phyloP scores from a whole-genome alignment of 768 basidiomycete genomes.

The Epithele typhae region DNA sequence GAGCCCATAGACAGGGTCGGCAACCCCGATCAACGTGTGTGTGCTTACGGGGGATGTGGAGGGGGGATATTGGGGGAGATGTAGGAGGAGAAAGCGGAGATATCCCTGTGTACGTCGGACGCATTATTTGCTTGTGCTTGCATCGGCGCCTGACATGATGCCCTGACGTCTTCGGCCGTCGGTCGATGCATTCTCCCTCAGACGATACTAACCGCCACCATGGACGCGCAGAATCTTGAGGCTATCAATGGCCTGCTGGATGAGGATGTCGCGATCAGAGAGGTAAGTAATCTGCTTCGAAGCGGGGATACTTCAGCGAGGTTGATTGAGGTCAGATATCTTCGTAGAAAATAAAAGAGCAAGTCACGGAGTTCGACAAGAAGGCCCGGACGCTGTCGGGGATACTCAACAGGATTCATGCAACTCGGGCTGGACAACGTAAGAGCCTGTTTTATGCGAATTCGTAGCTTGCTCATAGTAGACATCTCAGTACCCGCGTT shows the following conservation, averaged over 20 bases:
- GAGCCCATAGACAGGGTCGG: no score
- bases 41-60: no score
- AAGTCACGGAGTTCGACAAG: constrained; percentile 71
- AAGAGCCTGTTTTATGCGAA: no score
- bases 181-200: no score
- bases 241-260: constrained; percentile 58
- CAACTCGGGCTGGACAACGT: constrained; percentile 61
- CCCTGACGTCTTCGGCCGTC: no score
- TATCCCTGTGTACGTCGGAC: no score
- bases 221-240: constrained; percentile 56
- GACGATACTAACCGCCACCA: no score
- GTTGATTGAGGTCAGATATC: background rate
- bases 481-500: constrained; percentile 50
- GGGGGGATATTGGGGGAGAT: no score
- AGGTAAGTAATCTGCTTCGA: constrained; percentile 39
- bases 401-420: constrained; percentile 76
- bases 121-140: constrained; percentile 11
- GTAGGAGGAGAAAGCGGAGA: no score
- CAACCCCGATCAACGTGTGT: no score
- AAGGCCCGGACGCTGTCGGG: constrained; percentile 69
- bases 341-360: constrained; percentile 73
- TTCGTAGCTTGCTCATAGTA: background rate
- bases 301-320: no score
- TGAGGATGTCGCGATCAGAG: constrained; percentile 56
- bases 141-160: background rate